phyloP scores from a whole-genome alignment of 495 filamentous ascomycete genomes.

The Copromyces sp. region DNA sequence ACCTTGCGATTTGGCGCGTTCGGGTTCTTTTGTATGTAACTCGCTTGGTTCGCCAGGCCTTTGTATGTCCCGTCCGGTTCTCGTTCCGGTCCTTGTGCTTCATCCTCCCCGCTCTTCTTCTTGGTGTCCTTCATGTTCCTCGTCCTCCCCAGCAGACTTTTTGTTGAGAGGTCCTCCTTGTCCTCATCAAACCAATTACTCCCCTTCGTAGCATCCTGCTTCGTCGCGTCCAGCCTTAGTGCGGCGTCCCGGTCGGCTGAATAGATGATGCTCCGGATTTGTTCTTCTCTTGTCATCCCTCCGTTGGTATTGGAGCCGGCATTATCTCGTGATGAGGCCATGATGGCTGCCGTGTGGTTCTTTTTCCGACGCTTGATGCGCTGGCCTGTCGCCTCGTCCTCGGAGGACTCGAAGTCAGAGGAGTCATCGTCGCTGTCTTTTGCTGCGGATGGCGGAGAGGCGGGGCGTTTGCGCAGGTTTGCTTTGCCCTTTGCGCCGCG shows the following conservation, averaged over 20 bases:
- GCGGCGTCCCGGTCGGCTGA: conserved; percentile 46
- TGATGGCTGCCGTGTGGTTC: conserved; percentile 43
- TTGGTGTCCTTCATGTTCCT: conserved; percentile 23
- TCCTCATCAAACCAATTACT: conserved; percentile 85
- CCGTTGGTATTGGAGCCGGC: conserved; percentile 13
- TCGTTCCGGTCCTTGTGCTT: not conserved
- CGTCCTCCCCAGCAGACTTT: conserved; percentile 57
- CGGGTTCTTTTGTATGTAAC: conserved; percentile 75
- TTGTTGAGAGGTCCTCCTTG: conserved; percentile 37
- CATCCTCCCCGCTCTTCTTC: not conserved
- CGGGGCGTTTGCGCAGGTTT: conserved; percentile 71
- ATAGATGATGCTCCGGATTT: conserved; percentile 38
- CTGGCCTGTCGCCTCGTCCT: conserved; percentile 56
- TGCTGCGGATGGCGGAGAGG: conserved; percentile 64
- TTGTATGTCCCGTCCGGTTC: conserved; percentile 60
- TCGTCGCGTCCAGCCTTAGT: conserved; percentile 53
- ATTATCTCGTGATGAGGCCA: conserved; percentile 39
- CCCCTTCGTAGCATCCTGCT: conserved; percentile 79
- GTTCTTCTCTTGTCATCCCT: conserved; percentile 20
- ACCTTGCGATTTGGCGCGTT: conserved; percentile 60
- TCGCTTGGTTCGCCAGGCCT: conserved; percentile 59
- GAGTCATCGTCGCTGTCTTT: conserved; percentile 41
- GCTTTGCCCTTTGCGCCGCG: conserved; percentile 65
- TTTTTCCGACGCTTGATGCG: conserved; percentile 71
- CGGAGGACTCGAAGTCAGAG: conserved; percentile 61